phyloP scores from a whole-genome alignment of 1,284 basidiomycete genomes.

The Amylostereum areolatum region DNA sequence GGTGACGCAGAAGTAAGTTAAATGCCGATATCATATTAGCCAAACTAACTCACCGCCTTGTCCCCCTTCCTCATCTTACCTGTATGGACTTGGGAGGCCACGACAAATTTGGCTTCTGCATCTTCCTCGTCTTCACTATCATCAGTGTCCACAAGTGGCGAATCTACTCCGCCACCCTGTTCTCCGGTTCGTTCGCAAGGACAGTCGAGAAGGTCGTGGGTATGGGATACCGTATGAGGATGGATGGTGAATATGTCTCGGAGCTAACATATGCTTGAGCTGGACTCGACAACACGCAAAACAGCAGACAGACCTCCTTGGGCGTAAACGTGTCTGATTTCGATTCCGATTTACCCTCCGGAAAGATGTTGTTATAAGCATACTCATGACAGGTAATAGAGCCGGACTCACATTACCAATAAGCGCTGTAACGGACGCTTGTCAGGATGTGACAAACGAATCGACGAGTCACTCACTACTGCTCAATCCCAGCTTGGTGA shows the following conservation, averaged over 20 bases:
- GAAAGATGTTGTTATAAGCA: constrained; percentile 12
- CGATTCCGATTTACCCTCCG: constrained; percentile 44
- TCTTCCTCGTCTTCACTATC: constrained; percentile 17
- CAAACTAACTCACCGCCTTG: constrained; percentile 37
- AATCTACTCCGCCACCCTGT: constrained; percentile 16
- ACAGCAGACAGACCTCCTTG: constrained; percentile 63
- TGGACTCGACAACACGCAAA: not conserved
- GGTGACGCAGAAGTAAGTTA: constrained; percentile 3
- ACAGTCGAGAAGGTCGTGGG: constrained; percentile 84
- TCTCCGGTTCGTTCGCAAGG: constrained; percentile 41
- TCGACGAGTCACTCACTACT: constrained; percentile 55
- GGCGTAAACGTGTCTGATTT: constrained; percentile 83
- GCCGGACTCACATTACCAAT: constrained; percentile 48
- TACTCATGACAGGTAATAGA: not conserved
- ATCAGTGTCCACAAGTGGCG: constrained; percentile 15
- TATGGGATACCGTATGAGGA: constrained; percentile 78
- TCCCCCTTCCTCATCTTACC: constrained; percentile 44
- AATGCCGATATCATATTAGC: not conserved
- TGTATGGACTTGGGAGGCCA: constrained; percentile 64
- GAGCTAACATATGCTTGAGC: constrained; percentile 40
- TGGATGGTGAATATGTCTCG: constrained; percentile 90
- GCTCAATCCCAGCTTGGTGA: constrained; percentile 92
- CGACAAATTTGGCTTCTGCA: constrained; percentile 52
- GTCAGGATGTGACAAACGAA: not conserved
- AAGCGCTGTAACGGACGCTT: constrained; percentile 38